phyloP scores from a whole-genome alignment of 2,329 filamentous ascomycete species.

The Botrytis fragariae region DNA sequence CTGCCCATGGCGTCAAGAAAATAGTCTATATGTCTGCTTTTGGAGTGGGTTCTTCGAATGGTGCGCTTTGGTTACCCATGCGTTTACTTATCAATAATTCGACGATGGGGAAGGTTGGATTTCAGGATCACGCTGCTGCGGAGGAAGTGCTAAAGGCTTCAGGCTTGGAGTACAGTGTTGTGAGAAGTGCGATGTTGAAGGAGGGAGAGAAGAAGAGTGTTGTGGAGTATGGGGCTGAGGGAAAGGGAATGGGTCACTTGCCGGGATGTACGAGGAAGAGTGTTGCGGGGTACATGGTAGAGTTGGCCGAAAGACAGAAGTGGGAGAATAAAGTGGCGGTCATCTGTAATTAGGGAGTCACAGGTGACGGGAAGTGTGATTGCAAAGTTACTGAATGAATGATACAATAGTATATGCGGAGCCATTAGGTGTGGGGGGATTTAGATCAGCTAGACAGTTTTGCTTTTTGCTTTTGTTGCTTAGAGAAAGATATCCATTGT shows the following conservation, averaged over 20 bases:
- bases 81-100: constrained; percentile 46
- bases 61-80: constrained; percentile 44
- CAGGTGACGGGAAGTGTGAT: background rate
- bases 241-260: constrained; percentile 23
- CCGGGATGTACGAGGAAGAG: constrained; percentile 21
- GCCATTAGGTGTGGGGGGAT: background rate
- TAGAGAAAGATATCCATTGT: constrained; percentile 13
- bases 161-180: constrained; percentile 25
- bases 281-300: constrained; percentile 48
- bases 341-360: constrained; percentile 14
- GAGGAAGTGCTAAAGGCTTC: constrained; percentile 21
- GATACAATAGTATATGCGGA: too few relatives aligned
- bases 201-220: constrained; percentile 24
- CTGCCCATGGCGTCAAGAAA: constrained; percentile 40
- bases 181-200: constrained; percentile 26
- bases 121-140: constrained; percentile 46
- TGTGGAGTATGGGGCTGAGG: constrained; percentile 34
- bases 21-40: constrained; percentile 51
- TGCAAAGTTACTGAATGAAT: background rate
- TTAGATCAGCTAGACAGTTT: constrained; percentile 1
- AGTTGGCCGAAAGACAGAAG: constrained; percentile 24
- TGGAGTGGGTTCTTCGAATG: constrained; percentile 48
- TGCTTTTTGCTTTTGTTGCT: background rate
- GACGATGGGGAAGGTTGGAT: constrained; percentile 43
- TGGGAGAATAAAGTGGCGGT: constrained; percentile 6